Evolutionary conservation across 768 basidiomycete species (phyloP).

Genomic region (Naganishia kalamii): DNA sequence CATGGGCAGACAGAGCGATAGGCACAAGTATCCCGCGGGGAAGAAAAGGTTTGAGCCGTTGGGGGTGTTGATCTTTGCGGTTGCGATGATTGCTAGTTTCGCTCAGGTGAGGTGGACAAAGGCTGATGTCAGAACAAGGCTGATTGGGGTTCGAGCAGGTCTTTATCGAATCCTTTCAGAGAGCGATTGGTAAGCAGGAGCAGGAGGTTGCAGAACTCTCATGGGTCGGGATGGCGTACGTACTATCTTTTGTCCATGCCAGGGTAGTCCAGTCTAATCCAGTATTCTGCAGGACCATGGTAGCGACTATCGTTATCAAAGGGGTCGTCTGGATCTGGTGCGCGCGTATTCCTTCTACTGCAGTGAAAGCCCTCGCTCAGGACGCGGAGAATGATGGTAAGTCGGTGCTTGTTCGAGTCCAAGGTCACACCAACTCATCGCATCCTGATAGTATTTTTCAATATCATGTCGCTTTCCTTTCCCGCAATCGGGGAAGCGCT

Average conservation of each 20-base stretch:
- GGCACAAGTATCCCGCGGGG: constrained; percentile 42
- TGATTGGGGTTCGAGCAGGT: constrained; percentile 31
- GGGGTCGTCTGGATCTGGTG: constrained; percentile 44
- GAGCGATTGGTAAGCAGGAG: constrained; percentile 31
- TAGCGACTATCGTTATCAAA: constrained; percentile 48
- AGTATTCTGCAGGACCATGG: constrained; percentile 39
- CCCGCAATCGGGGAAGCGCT: constrained; percentile 43
- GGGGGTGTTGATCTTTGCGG: constrained; percentile 48
- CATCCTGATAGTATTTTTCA: constrained; percentile 42
- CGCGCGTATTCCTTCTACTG: constrained; percentile 40
- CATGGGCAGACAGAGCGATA: constrained; percentile 32
- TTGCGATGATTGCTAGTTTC: constrained; percentile 48
- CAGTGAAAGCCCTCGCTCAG: constrained; percentile 48
- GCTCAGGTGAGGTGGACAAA: constrained; percentile 27
- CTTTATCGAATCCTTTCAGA: constrained; percentile 48
- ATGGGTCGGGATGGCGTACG: constrained; percentile 40
- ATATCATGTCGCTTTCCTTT: constrained; percentile 48
- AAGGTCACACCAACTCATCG: not conserved
- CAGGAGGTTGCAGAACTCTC: constrained; percentile 34
- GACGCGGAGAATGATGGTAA: constrained; percentile 49
- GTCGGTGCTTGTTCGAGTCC: not conserved
- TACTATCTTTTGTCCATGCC: not conserved
- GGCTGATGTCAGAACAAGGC: not conserved
- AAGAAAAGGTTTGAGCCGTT: constrained; percentile 44
- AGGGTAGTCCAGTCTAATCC: not conserved